A percentile compares a stretch with the other conserved stretches of the same genome.
Evolutionary conservation across 495 filamentous ascomycete species (phyloP).

Genomic region (Cairneyella variabilis): DNA sequence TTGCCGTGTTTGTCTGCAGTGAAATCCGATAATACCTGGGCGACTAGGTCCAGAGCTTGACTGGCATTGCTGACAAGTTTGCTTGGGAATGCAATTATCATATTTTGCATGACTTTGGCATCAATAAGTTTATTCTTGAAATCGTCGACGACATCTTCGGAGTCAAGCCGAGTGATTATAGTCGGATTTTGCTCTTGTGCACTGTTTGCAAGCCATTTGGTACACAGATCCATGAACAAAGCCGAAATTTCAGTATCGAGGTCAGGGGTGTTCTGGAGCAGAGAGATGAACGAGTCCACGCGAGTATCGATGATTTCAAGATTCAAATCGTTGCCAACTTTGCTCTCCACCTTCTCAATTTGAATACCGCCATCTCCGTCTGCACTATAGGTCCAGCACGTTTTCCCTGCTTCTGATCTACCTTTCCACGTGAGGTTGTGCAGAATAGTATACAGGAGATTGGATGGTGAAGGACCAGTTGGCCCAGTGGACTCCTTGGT

Average conservation of each 20-base stretch:
- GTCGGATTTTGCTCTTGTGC: not conserved
- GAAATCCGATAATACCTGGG: conserved; percentile 48
- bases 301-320: conserved; percentile 40
- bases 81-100: conserved; percentile 63
- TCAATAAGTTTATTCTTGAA: conserved; percentile 49
- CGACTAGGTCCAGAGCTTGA: conserved; percentile 59
- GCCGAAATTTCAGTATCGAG: conserved; percentile 55
- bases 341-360: conserved; percentile 2
- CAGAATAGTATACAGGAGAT: conserved; percentile 37
- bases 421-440: conserved; percentile 40
- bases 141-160: conserved; percentile 31
- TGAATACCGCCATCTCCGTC: conserved; percentile 17
- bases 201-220: conserved; percentile 49
- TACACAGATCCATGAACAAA: conserved; percentile 61
- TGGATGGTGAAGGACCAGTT: conserved; percentile 13
- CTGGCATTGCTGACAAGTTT: conserved; percentile 61
- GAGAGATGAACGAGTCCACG: conserved; percentile 47
- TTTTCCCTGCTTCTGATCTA: conserved; percentile 13
- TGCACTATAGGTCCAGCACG: conserved; percentile 12
- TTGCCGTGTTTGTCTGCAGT: conserved; percentile 20
- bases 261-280: conserved; percentile 43
- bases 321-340: not conserved
- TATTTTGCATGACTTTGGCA: conserved; percentile 60
- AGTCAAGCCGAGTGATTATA: conserved; percentile 15
- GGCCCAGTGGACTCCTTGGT: not conserved